phyloP scores from a whole-genome alignment of 2,329 filamentous ascomycete species.

The Colletotrichum tabaci region DNA sequence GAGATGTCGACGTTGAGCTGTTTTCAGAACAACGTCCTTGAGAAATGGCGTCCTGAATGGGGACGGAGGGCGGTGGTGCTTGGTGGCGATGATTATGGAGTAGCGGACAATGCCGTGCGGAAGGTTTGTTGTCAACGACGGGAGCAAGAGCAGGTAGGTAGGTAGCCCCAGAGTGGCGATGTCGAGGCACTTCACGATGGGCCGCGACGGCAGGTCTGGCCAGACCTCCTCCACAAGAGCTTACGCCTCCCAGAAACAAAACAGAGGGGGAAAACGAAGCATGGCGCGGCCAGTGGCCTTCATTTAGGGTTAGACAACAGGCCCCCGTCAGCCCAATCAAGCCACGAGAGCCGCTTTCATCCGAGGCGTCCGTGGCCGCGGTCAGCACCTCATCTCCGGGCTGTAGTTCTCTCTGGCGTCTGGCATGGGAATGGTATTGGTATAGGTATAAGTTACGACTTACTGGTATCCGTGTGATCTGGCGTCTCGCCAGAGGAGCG shows the following conservation, averaged over 20 bases:
- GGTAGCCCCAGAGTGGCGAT: neutral
- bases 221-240: neutral
- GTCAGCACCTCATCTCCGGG: slow-evolving; percentile 32
- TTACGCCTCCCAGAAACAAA: neutral
- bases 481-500: neutral
- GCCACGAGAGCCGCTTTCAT: slow-evolving; percentile 30
- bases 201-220: neutral
- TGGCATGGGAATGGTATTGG: neutral
- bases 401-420: slow-evolving; percentile 14
- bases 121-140: no score
- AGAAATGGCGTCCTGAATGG: no score
- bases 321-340: slow-evolving; percentile 14
- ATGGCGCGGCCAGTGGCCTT: neutral
- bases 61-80: no score
- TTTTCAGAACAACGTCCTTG: slow-evolving; percentile 11
- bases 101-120: slow-evolving; percentile 1
- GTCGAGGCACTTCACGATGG: neutral
- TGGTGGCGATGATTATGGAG: no score
- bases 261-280: neutral
- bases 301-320: slow-evolving; percentile 3
- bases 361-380: slow-evolving; percentile 29
- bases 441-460: no score
- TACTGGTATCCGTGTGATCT: no score
- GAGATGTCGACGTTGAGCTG: slow-evolving; percentile 25
- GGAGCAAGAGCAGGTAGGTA: no score